A percentile compares a stretch with the other conserved stretches of the same genome.
phyloP scores from a whole-genome alignment of 345 rosid species.

The Syzygium grande region DNA sequence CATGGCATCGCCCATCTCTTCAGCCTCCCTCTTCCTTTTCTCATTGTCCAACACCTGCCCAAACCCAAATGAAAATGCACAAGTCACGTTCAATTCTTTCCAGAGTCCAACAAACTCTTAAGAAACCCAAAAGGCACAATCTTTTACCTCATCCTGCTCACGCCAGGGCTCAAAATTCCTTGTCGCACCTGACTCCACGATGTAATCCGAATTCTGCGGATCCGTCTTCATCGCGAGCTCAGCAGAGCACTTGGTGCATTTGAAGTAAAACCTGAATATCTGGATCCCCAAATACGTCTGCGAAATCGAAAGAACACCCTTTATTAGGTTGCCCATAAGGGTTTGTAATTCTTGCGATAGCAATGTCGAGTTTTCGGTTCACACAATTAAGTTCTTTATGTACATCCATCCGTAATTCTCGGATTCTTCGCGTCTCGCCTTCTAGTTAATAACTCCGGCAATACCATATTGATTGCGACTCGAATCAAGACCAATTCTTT shows the following conservation, averaged over 20 bases:
- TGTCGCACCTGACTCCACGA: constrained; percentile 79
- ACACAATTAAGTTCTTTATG: too few relatives aligned
- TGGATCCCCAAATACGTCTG: constrained; percentile 93
- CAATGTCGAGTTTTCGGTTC: too few relatives aligned
- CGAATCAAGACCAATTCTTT: neutral
- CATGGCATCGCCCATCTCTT: constrained; percentile 98
- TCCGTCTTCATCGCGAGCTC: constrained; percentile 87
- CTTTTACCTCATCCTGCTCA: constrained; percentile 68
- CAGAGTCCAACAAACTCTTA: neutral
- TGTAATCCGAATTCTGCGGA: constrained; percentile 90
- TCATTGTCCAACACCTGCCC: constrained; percentile 44
- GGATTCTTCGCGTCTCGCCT: too few relatives aligned
- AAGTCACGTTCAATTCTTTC: neutral
- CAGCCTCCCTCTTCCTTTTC: constrained; percentile 56
- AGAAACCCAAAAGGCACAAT: neutral
- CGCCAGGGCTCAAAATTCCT: constrained; percentile 98
- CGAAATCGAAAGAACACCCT: neutral
- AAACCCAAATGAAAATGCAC: neutral
- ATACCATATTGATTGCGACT: too few relatives aligned
- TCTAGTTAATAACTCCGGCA: too few relatives aligned
- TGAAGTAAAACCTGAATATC: constrained; percentile 84
- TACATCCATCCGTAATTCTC: too few relatives aligned
- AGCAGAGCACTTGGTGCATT: constrained; percentile 91
- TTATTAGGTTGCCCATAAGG: too few relatives aligned
- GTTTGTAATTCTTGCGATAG: too few relatives aligned